Evolutionary conservation across 805 yeast genomes (phyloP), one percentile per base, ranked within the genome.

Genomic region (Teunomyces barrocoloradensis): DNA sequence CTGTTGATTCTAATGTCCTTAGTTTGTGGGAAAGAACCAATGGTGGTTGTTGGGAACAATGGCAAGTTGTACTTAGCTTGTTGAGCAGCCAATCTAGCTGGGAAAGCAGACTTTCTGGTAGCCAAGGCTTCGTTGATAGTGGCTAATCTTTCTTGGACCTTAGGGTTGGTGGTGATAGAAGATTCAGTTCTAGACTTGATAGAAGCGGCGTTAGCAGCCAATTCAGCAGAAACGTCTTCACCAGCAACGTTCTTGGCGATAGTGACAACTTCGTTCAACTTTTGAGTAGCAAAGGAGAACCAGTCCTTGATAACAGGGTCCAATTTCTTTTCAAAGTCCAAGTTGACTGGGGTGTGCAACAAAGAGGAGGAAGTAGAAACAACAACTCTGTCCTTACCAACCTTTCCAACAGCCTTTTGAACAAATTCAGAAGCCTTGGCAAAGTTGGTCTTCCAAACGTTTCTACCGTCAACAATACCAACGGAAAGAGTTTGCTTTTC

Each of bases 21-120:
- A 74, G 99, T 94, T 83, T 94, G 99, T 65, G 99, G 99, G 97
- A 94, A 94, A 57, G 99, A 94, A 76, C 99, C 99, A 74, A 94
- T 94, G 65, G 99, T 94, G 73, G 99, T 94, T 71, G 99, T 94
- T 78, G 99, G 99, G 96, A 94, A 94, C 68, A 88, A 78, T 62
- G 99, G 99, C 73, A 94, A 81, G 81, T 94, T 87, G 81, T 87
- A 88, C 69, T 83, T 78, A 62, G 74, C 77, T 79, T 88, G 81
- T 81, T 94, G 99, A 63, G 84, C 91, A 61, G 77, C 85, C 67
- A 89, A 82, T 81, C 99, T 89, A 58, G 73, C 79, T 61, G 86
- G 82, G 84, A 94, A 94, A 53, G 94, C 84, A 63, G 89, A 73
- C 72, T 82, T 79, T 83, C 99, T 89, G 71, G 87, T 81, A 55